Conservation (phyloP, 352 stramenopile genomes). For the Pythium volutum region DNA sequence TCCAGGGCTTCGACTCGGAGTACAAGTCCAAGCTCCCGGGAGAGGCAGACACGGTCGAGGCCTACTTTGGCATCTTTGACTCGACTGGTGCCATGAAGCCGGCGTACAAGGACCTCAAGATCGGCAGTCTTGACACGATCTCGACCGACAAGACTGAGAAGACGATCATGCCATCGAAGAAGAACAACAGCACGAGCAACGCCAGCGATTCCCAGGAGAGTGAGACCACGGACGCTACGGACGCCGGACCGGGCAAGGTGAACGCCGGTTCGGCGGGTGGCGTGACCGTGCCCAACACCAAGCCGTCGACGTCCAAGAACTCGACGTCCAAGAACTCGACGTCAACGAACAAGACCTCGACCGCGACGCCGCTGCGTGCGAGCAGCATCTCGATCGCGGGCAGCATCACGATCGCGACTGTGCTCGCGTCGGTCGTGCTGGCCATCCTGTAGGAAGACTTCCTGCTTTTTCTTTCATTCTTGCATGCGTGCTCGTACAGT, state of each 20-base stretch:
- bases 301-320: constrained; percentile 16
- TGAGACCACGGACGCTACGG: neutral
- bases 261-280: constrained; percentile 9
- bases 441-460: constrained; percentile 10
- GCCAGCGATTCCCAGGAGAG: neutral
- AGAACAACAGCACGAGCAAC: neutral
- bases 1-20: constrained; percentile 77
- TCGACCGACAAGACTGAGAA: constrained; percentile 14
- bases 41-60: constrained; percentile 59
- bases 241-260: constrained; percentile 13
- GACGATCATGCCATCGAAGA: neutral
- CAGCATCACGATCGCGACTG: constrained; percentile 3
- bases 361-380: constrained; percentile 5
- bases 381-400: constrained; percentile 4
- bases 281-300: constrained; percentile 1
- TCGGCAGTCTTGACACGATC: constrained; percentile 23
- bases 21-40: constrained; percentile 63
- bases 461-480: neutral
- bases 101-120: constrained; percentile 51
- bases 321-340: constrained; percentile 11
- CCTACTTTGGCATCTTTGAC: constrained; percentile 77
- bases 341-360: constrained; percentile 1
- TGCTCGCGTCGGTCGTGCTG: constrained; percentile 18
- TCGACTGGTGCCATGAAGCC: constrained; percentile 61
- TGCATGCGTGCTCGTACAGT: constrained; percentile 11